Base-by-base conservation (phyloP, 495 filamentous ascomycete genomes). In the Penicillium coprophilum region DNA sequence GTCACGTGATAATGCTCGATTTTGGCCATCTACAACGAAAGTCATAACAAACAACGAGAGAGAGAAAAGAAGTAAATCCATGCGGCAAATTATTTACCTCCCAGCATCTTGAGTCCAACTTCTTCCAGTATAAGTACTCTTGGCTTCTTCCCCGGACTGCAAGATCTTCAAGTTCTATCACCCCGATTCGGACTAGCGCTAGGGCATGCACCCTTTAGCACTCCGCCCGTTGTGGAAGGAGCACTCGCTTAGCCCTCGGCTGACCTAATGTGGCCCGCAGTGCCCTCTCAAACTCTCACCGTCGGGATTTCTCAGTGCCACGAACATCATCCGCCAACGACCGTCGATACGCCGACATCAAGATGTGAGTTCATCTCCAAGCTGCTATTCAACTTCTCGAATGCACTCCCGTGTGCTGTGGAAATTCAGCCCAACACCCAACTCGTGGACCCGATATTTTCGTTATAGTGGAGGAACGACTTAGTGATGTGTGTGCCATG, bases 341-440 rank as follows among this genome's bases (percentile, higher is more conserved):
- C 76, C 74, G 75, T 78, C 75, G 72, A 77, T 72, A 78, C 74
- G 73, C 76, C 74, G 76, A 76, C 76, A 71, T 77, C 76, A 77
- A 79, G 76, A 79, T 79, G 76, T 79, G 75, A 79, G 76, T 79
- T 59, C 59, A 71, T 68, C 68, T 69, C 64, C 67, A 63, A 47
- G 50, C 56, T 50, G 23, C 47, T 64, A 46, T 56, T 59, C 45
- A 27, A 48, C 20, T 46, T 39, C 15, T 49, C 56, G 9, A 20
- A 43, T 45, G 45, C 55, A 51, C 49, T 41, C 50, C 50, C 50
- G 50, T 52, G 50, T 52, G 50, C 61, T 54, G 53, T 12, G 60
- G 60, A 39, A 54, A 48, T 44, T 43, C 56, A 52, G 51, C 58
- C 59, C 38, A 49, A 55, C 31, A 47, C 55, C 41, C 56, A 43